Evolutionary conservation across 208 protist genomes (phyloP).

Genomic region (Leishmania turanica): DNA sequence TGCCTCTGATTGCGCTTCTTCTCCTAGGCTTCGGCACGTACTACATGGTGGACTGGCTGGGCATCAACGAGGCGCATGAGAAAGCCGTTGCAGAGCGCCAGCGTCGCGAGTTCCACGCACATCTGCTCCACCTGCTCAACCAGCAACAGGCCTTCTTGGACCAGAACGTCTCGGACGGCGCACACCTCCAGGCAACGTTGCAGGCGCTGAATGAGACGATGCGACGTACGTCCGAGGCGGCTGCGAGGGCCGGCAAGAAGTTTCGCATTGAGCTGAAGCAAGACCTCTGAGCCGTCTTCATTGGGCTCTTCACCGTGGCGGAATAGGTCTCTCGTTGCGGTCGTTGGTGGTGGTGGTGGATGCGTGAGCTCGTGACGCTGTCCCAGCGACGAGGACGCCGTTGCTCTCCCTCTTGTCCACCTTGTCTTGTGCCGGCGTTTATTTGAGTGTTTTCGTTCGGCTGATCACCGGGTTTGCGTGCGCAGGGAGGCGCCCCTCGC

Average conservation of each 20-base stretch:
- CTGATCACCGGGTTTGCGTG: background rate
- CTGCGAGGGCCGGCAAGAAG: slow-evolving; percentile 27
- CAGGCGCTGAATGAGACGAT: slow-evolving; percentile 14
- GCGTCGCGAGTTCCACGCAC: slow-evolving; percentile 6
- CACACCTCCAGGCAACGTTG: background rate
- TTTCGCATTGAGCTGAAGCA: slow-evolving; percentile 28
- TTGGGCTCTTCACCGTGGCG: background rate
- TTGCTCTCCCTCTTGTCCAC: background rate
- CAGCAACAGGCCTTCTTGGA: slow-evolving; percentile 14
- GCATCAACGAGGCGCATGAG: slow-evolving; percentile 15
- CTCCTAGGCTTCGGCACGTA: slow-evolving; percentile 31
- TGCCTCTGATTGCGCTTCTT: slow-evolving; percentile 36
- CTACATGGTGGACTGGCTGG: slow-evolving; percentile 21
- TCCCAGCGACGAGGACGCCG: background rate
- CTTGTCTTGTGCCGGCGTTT: background rate
- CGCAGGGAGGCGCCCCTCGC: background rate
- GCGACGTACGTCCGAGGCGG: slow-evolving; percentile 27
- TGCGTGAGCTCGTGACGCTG: background rate
- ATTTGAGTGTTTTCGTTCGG: background rate
- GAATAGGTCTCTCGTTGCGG: background rate
- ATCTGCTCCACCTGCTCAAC: slow-evolving; percentile 13
- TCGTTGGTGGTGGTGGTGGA: background rate
- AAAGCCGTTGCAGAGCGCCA: slow-evolving; percentile 4
- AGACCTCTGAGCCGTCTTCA: slow-evolving; percentile 14
- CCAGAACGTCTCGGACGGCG: background rate